Evolutionary conservation across 139 green algal species (phyloP), one percentile per base, ranked within the genome.

Genomic region (Chlamydomonas incerta): DNA sequence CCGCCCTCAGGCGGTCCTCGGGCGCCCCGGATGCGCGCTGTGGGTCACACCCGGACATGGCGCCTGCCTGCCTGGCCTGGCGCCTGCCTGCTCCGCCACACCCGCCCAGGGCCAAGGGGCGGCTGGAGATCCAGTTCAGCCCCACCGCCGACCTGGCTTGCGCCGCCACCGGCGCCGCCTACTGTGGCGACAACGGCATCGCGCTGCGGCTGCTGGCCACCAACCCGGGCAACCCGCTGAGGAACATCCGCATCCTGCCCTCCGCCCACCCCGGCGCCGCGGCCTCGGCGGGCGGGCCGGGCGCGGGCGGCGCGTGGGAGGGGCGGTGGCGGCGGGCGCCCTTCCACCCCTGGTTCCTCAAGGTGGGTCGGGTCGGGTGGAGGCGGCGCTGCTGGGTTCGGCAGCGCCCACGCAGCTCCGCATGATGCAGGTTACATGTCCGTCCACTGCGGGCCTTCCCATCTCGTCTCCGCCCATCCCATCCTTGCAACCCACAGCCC

Each of bases 301-400:
- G 77, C 41, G 77, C 37, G n/a, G 77, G 77, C 63, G 77, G 77
- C 46, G 77, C 77, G 1, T 90, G 75, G 72, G 86, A 90, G 86
- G 34, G 11, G 5, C 57, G 52, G 2, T 63, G 35, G 33, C 46
- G 55, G 14, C 70, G 86, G 1, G 15, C 69, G 52, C 29, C 69
- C 52, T 90, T 90, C 79, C 86, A 90, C 86, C 86, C 86, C 65
- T 87, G 79, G 79, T 90, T 87, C 79, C 86, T 90, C 20, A 90
- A 90, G 79, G 85, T 79, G 52, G 11, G 77, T 57, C 29, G 28
- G 50, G 18, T 31, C 9, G 0, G 9, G 57, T 26, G 21, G 72
- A 26, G 15, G 21, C 28, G 41, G 71, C 24, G 46, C n/a, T n/a
- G n/a, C n/a, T n/a, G n/a, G n/a, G n/a, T n/a, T n/a, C n/a, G n/a